These are phyloP conservation scores for Lasiodiplodia hormozganensis DNA, from an alignment of 2,329 filamentous ascomycete genomes.

Conservation along the genomic window DNA sequence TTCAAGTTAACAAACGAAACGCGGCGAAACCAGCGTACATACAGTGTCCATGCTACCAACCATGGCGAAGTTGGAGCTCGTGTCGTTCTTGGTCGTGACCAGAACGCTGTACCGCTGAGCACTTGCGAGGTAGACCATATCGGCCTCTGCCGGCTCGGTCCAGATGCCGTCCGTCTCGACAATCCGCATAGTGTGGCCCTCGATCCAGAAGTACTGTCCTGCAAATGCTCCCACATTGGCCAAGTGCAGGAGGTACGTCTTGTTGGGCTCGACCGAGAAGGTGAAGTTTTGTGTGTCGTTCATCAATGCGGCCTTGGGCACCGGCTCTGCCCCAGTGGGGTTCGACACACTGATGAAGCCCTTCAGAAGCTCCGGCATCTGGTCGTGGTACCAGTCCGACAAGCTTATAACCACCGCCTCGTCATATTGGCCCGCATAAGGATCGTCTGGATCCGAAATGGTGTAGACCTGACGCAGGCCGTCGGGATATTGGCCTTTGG, in stretches of 20 bases:
- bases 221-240: slow-evolving; percentile 75
- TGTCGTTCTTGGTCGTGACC: slow-evolving; percentile 65
- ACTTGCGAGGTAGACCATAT: slow-evolving; percentile 69
- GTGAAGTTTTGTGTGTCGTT: slow-evolving; percentile 64
- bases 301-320: slow-evolving; percentile 69
- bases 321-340: slow-evolving; percentile 67
- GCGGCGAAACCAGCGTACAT: background rate
- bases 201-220: slow-evolving; percentile 74
- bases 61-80: slow-evolving; percentile 66
- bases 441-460: slow-evolving; percentile 65
- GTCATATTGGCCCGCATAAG: slow-evolving; percentile 59
- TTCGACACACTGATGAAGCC: slow-evolving; percentile 58
- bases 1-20: background rate
- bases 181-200: slow-evolving; percentile 69
- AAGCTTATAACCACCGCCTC: slow-evolving; percentile 70
- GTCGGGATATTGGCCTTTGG: slow-evolving; percentile 68
- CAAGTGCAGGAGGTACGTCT: slow-evolving; percentile 70
- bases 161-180: slow-evolving; percentile 75
- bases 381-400: slow-evolving; percentile 78
- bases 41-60: slow-evolving; percentile 57
- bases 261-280: slow-evolving; percentile 55
- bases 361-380: slow-evolving; percentile 52
- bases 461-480: slow-evolving; percentile 72
- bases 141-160: slow-evolving; percentile 65
- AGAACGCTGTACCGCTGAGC: slow-evolving; percentile 75